Percentiles rank a stretch among this genome's conserved stretches.
phyloP scores from a whole-genome alignment of 2,329 filamentous ascomycete genomes.

The Neofusicoccum parvum region DNA sequence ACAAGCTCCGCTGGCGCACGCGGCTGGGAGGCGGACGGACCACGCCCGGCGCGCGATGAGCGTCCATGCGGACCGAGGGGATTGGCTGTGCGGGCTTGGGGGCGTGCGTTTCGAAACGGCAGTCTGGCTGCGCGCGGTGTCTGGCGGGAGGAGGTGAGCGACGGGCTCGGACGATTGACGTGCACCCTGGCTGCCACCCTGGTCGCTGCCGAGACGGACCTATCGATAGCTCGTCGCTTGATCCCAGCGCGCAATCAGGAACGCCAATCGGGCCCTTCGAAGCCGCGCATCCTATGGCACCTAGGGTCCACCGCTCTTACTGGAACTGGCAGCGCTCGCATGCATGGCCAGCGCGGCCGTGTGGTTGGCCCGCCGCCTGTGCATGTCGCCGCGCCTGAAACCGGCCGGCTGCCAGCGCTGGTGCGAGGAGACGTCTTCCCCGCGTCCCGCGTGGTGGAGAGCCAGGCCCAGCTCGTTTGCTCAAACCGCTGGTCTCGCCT shows the following conservation, averaged over 20 bases:
- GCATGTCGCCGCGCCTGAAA: neutral
- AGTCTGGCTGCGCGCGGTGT: too few relatives aligned
- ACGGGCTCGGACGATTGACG: neutral
- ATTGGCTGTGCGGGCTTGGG: neutral
- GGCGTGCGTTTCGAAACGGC: constrained; percentile 6
- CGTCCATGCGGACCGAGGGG: neutral
- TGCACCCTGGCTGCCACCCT: neutral
- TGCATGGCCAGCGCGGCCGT: neutral
- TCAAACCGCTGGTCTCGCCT: neutral
- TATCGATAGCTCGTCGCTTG: neutral
- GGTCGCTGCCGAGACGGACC: neutral
- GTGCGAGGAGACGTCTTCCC: neutral
- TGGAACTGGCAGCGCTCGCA: neutral
- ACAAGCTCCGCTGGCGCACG: neutral
- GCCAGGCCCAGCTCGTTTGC: neutral
- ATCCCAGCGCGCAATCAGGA: neutral
- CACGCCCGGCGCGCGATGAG: neutral
- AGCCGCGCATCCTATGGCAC: neutral
- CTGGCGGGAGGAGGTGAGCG: neutral
- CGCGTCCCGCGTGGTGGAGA: neutral
- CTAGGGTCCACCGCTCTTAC: neutral
- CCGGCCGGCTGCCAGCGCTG: neutral
- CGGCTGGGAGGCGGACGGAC: neutral
- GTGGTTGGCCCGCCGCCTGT: neutral
- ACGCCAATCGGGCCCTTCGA: neutral